Base-by-base conservation (phyloP, 1,139 yeast genomes). In the Lizanozyma gosingica region DNA sequence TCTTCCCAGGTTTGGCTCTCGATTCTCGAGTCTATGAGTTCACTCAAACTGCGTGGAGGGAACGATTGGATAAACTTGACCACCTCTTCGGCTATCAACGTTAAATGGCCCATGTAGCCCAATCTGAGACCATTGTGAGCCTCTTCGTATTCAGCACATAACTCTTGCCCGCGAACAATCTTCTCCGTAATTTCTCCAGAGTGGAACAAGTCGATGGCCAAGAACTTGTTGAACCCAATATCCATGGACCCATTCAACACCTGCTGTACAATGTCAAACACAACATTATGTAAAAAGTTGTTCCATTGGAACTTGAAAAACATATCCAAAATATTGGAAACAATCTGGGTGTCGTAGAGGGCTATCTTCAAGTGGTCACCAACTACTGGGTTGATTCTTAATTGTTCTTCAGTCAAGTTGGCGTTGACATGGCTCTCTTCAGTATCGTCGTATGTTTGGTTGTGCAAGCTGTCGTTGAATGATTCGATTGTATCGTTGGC, bases 71-170 rank as follows among this genome's bases (percentile, higher is more conserved):
- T 83, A 59, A 92, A 92, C 58, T 94, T 94, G 43, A 92, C 97
- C 37, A 92, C 95, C 58, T 92, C 99, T 57, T 94, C 98, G 6
- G 97, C 95, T 47, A 94, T 90, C 47, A 92, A 70, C 0, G 97
- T 92, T 56, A 92, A 70, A 61, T 92, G 98, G 22, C 99, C 99
- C 95, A 92, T 94, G 59, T 84, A 94, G 1, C 98, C 99, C 44
- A 90, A 68, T 48, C 97, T 75, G 47, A 86, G 73, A 1, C 86
- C 83, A 41, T 79, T 77, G 43, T 70, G 62, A 41, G 68, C 65
- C 39, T 61, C 65, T 56, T 80, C 84, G 57, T 84, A 84, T 42
- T 78, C 78, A 42, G 78, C 77, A 50, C 96, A 88, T 44, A 75
- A 69, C 47, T 71, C 66, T 58, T 92, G 95, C 6, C 97, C 97